Base-by-base conservation (phyloP, 2,329 filamentous ascomycete species). In the Lojkania enalia region DNA sequence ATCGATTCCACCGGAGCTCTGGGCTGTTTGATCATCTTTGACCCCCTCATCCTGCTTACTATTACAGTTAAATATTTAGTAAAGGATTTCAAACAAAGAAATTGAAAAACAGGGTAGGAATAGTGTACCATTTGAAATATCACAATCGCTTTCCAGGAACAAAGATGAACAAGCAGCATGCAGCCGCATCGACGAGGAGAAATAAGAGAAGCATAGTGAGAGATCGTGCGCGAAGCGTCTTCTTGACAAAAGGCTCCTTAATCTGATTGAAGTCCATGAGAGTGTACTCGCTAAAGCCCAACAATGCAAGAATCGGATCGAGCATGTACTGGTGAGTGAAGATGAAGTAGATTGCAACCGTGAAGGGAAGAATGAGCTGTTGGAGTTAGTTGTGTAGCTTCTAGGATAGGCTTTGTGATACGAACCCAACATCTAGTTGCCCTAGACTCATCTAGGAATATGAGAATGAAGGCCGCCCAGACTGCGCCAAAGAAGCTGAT, bases 231-330 rank as follows among this genome's bases (percentile, higher is more conserved):
- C 83, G 84, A 44, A 99, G 80, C 15, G 97, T 83, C 63, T 84
- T 88, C 54, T 89, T 86, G 43, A 99, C 87, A 66, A 94, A 99
- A 0, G 90, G 88, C 71, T 99, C 94, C 43, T 88, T 84, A 52
- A 97, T 89, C 30, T 83, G 82, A 18, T 88, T 87, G 75, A 95
- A 96, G 70, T 85, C 88, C 78, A 96, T 91, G 39, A 95, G 90
- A 0, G 92, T 96, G 74, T 97, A 96, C 74, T 99, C 95, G 75
- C 91, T 96, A 69, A 85, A 86, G 25, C 92, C 91, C n/a, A 88
- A 70, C 15, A 97, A 79, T 3, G 90, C 94, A 69, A 97, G 83
- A 51, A 96, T 77, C 0, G 95, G 92, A 62, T 99, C 94, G 39
- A 99, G 83, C 54, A 90, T 90, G 74, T 97, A 99, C 70, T 97